A percentile compares a stretch with the other conserved stretches of the same genome.
These are phyloP conservation scores for Akebia trifoliata DNA, from an alignment of 164 flowering plant species.

Conservation along the genomic window DNA sequence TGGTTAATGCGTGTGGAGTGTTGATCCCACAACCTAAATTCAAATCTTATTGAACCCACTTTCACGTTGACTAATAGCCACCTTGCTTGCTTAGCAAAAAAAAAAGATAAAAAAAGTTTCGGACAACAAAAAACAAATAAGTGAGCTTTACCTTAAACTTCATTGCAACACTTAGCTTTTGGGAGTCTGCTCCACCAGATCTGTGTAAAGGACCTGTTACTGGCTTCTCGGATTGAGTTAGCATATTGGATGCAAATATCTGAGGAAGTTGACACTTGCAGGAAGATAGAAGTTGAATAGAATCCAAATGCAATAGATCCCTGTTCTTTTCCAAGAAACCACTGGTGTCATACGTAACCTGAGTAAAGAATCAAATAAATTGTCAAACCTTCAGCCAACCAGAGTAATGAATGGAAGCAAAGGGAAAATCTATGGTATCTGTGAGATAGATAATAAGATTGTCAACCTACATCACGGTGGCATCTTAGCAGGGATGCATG, in stretches of 20 bases:
- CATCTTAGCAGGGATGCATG: neutral
- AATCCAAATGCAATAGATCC: slow-evolving; percentile 82
- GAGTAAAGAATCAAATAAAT: slow-evolving; percentile 15
- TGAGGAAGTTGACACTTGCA: slow-evolving; percentile 83
- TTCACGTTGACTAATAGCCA: no score
- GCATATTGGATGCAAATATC: slow-evolving; percentile 83
- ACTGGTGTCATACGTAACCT: slow-evolving; percentile 90
- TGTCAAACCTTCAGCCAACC: slow-evolving; percentile 3
- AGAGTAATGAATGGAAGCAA: neutral
- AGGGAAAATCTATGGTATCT: neutral
- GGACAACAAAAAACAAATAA: slow-evolving; percentile 4
- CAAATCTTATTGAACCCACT: no score
- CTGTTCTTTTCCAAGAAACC: slow-evolving; percentile 97
- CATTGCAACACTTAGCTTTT: slow-evolving; percentile 87
- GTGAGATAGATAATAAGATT: neutral
- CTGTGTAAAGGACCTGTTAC: slow-evolving; percentile 67
- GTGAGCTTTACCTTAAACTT: slow-evolving; percentile 80
- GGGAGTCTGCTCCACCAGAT: slow-evolving; percentile 95
- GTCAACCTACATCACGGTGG: neutral
- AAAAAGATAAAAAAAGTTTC: no score
- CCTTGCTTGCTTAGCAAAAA: no score
- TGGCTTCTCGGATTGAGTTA: slow-evolving; percentile 73
- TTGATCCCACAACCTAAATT: no score
- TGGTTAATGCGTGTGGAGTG: no score
- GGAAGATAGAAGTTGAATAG: slow-evolving; percentile 81